Percentiles rank a stretch among this genome's conserved stretches.
Conservation (phyloP, 176 grass and related monocot genomes). For the Poa pratensis region DNA sequence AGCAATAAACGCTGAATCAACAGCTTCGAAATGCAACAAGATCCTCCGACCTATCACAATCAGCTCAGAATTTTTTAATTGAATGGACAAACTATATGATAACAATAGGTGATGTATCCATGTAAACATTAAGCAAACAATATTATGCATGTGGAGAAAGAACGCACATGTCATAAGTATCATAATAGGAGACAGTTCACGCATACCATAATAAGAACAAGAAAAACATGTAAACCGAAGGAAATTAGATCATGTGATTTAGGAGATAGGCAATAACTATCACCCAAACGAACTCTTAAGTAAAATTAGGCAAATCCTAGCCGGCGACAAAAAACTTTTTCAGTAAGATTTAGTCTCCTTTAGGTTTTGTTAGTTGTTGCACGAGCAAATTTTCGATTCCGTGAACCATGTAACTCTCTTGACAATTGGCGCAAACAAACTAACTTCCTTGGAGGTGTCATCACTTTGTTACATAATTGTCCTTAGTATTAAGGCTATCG, state of each 20-base stretch:
- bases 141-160: background rate
- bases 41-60: constrained; percentile 80
- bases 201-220: background rate
- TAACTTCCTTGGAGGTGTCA: background rate
- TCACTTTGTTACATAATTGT: background rate
- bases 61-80: constrained; percentile 10
- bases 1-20: constrained; percentile 91
- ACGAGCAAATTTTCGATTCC: background rate
- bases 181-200: background rate
- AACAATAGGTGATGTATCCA: constrained; percentile 14
- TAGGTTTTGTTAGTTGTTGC: background rate
- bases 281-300: background rate
- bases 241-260: background rate
- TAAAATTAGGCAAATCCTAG: background rate
- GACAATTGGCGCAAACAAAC: background rate
- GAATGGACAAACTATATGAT: background rate
- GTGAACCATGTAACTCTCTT: background rate
- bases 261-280: constrained; percentile 13
- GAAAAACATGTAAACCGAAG: background rate
- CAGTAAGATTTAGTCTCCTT: background rate
- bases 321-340: background rate
- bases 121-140: constrained; percentile 9
- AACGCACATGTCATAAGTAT: constrained; percentile 17
- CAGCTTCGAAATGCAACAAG: constrained; percentile 95
- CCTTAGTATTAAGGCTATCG: background rate